Evolutionary conservation across 202 grass and related monocot genomes (phyloP).

Genomic region (Thinopyrum obtusiflorum): DNA sequence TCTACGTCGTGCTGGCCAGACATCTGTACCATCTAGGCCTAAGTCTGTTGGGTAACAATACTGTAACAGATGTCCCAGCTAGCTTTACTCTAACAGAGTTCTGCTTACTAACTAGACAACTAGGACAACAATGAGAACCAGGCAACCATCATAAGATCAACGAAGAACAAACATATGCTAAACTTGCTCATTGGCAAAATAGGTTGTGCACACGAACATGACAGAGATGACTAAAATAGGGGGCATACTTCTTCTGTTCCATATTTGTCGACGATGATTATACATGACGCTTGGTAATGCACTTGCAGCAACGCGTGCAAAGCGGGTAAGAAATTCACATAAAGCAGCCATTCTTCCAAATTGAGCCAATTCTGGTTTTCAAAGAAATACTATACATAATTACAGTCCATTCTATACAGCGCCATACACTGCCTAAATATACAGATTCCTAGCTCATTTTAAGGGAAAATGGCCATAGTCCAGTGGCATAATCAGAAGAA

Average conservation of each 20-base stretch:
- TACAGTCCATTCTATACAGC: no score
- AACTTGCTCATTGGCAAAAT: not conserved
- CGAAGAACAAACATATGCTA: conserved; percentile 5
- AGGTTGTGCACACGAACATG: no score
- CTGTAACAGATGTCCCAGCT: no score
- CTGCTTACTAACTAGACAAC: not conserved
- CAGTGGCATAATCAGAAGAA: no score
- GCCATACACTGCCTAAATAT: no score
- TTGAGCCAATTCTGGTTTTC: not conserved
- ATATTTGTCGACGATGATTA: conserved; percentile 91
- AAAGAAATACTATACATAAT: no score
- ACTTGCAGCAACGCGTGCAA: conserved; percentile 29
- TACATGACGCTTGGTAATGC: conserved; percentile 66
- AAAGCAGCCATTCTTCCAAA: conserved; percentile 65
- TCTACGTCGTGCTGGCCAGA: no score
- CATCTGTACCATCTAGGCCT: not conserved
- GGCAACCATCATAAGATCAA: not conserved
- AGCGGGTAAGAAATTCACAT: conserved; percentile 61
- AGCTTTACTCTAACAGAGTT: not conserved
- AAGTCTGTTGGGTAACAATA: not conserved
- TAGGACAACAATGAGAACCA: not conserved
- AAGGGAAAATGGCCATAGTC: no score
- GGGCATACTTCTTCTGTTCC: conserved; percentile 24
- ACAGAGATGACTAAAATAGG: no score
- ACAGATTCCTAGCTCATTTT: no score